Conservation (phyloP, 352 stramenopile species). For the Elongisporangium prolatum region DNA sequence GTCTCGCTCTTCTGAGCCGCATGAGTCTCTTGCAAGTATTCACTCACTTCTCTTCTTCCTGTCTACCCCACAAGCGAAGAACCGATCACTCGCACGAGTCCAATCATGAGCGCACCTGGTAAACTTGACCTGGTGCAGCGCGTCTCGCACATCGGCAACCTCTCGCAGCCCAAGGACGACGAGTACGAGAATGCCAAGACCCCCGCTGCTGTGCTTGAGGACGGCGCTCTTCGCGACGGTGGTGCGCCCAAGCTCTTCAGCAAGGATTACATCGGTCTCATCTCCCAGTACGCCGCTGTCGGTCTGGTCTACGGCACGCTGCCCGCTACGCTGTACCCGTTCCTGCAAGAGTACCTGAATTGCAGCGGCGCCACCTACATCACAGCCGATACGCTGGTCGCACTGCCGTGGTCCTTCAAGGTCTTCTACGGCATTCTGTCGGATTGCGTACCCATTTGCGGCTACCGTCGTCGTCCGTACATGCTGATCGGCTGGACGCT, state of each 20-base stretch:
- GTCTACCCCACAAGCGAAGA: not conserved
- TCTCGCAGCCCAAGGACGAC: slow-evolving; percentile 14
- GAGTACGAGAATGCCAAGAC: slow-evolving; percentile 7
- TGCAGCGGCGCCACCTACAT: slow-evolving; percentile 18
- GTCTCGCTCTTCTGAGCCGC: not conserved
- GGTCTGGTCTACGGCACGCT: slow-evolving; percentile 18
- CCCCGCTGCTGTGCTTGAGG: slow-evolving; percentile 6
- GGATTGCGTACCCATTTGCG: slow-evolving; percentile 36
- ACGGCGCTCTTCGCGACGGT: slow-evolving; percentile 9
- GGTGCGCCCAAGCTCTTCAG: slow-evolving; percentile 10
- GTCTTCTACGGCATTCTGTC: slow-evolving; percentile 26
- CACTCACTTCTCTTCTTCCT: not conserved
- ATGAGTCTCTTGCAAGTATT: not conserved
- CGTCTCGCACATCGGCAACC: slow-evolving; percentile 18
- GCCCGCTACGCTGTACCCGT: slow-evolving; percentile 21
- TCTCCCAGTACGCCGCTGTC: slow-evolving; percentile 21
- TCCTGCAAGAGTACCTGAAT: slow-evolving; percentile 22
- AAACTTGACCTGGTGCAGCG: slow-evolving; percentile 11
- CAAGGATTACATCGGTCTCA: slow-evolving; percentile 16
- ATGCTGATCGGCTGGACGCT: slow-evolving; percentile 54
- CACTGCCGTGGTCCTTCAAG: slow-evolving; percentile 32
- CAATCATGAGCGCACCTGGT: not conserved
- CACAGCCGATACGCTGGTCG: slow-evolving; percentile 15
- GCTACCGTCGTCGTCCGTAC: slow-evolving; percentile 49
- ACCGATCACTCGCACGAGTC: not conserved